Base-by-base conservation (phyloP, 148 eudicot genomes). In the Oxyria digyna region DNA sequence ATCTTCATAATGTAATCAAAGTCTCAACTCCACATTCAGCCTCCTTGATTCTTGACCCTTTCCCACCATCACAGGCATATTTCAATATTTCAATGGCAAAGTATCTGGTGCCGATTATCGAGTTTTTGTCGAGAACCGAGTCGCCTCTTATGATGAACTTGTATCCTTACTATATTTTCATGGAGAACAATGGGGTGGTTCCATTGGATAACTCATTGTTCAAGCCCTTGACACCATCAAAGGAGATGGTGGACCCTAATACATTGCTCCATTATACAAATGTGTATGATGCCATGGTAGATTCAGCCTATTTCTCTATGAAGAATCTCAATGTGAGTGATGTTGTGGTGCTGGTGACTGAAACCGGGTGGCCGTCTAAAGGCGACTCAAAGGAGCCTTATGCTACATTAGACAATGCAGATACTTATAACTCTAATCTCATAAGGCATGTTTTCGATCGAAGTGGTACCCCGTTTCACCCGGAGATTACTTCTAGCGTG, bases 201-300 rank as follows among this genome's bases (percentile, higher is more conserved):
- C 98, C 98, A 0, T 71, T 92, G 74, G 98, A 89, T 26, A 86
- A 89, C 49, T 77, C 91, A 0, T 78, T 92, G 74, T 89, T 92
- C 72, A 92, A 85, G 81, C 98, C 98, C 6, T 77, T 92, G 72
- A 85, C 94, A 2, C 98, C 98, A 23, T 89, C 98, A 4, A 89
- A 87, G 78, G 98, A 92, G 69, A 89, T 92, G 98, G 96, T 92
- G 1, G 98, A 92, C 49, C 94, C 98, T 7, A 92, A 92, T 49
- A 87, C 98, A 14, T 69, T 92, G 75, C 85, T 92, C 72, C 98
- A 92, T 55, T 92, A 92, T 71, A 89, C 91, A n/a, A 93, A 84
- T 62, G 96, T 89, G 15, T 79, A 83, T 41, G 98, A 93, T 76
- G 98, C 98, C 6, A 93, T 93, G 96, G 73, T 93, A 62, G 98